Evolutionary conservation across 805 yeast species (phyloP).

Genomic region (Cyberlindnera xishuangbannaensis): DNA sequence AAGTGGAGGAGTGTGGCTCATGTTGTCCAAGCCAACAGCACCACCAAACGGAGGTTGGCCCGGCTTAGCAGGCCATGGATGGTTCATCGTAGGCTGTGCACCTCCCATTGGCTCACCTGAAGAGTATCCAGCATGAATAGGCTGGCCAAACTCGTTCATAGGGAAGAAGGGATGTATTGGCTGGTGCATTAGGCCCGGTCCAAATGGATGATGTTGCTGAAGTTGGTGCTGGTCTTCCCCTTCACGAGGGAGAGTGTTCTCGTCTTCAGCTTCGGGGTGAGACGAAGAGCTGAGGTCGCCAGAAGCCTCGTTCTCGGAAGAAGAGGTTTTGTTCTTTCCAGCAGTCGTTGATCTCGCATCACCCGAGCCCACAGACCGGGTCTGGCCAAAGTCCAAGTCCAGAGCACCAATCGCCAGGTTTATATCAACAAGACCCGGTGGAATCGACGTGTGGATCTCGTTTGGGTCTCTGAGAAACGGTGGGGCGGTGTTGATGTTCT

Average conservation of each 20-base stretch:
- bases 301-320: neutral
- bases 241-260: too few species aligned
- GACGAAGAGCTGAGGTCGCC: too few species aligned
- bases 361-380: neutral
- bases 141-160: conserved; percentile 25
- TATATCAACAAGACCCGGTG: conserved; percentile 20
- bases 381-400: conserved; percentile 20
- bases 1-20: conserved; percentile 21
- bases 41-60: conserved; percentile 19
- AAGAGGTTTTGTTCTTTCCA: conserved; percentile 4
- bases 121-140: too few species aligned
- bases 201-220: conserved; percentile 9
- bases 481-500: conserved; percentile 21
- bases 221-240: conserved; percentile 1
- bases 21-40: conserved; percentile 15
- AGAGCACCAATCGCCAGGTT: conserved; percentile 24
- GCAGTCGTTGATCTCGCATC: conserved; percentile 6
- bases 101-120: conserved; percentile 14
- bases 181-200: conserved; percentile 18
- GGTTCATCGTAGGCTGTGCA: conserved; percentile 13
- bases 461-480: conserved; percentile 19
- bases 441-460: conserved; percentile 10
- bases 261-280: too few species aligned
- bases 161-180: conserved; percentile 25
- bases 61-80: conserved; percentile 22